These are phyloP conservation scores for Fusarium staphyleae DNA, from an alignment of 2,329 filamentous ascomycete genomes.

Conservation along the genomic window DNA sequence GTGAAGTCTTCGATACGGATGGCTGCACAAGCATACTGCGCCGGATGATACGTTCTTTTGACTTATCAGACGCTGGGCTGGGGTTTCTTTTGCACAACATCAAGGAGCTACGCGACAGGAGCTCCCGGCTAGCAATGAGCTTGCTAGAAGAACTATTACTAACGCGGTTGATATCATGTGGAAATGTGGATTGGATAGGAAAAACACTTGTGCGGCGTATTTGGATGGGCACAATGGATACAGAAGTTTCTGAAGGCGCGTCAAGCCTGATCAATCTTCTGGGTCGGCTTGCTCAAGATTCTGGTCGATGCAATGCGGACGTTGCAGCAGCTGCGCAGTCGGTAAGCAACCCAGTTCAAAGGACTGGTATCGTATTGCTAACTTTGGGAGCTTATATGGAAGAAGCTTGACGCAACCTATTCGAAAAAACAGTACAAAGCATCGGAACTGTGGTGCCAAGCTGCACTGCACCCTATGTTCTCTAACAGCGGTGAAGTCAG, in stretches of 20 bases:
- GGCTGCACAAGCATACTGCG: constrained; percentile 62
- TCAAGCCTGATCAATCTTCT: constrained; percentile 40
- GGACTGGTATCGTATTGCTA: constrained; percentile 9
- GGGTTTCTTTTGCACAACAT: constrained; percentile 72
- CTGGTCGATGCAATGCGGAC: constrained; percentile 56
- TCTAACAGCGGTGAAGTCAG: constrained; percentile 70
- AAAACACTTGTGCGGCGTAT: constrained; percentile 72
- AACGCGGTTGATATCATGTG: constrained; percentile 59
- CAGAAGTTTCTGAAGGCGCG: constrained; percentile 40
- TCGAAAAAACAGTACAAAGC: constrained; percentile 58
- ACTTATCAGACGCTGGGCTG: constrained; percentile 69
- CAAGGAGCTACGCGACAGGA: constrained; percentile 66
- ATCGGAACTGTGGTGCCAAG: constrained; percentile 73
- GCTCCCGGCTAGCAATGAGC: constrained; percentile 54
- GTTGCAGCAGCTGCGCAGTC: constrained; percentile 73
- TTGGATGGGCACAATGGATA: constrained; percentile 65
- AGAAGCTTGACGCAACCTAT: constrained; percentile 69
- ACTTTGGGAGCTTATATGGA: constrained; percentile 76
- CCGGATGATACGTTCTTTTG: constrained; percentile 66
- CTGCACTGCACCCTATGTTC: constrained; percentile 74
- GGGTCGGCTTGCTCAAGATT: constrained; percentile 49
- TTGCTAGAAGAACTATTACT: constrained; percentile 70
- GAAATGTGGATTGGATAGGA: constrained; percentile 68
- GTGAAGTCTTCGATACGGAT: constrained; percentile 56
- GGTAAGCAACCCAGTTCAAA: constrained; percentile 51